Percentiles rank a stretch among this genome's conserved stretches.
Evolutionary conservation across 352 stramenopile species (phyloP).

Genomic region (Globisporangium megalacanthum): DNA sequence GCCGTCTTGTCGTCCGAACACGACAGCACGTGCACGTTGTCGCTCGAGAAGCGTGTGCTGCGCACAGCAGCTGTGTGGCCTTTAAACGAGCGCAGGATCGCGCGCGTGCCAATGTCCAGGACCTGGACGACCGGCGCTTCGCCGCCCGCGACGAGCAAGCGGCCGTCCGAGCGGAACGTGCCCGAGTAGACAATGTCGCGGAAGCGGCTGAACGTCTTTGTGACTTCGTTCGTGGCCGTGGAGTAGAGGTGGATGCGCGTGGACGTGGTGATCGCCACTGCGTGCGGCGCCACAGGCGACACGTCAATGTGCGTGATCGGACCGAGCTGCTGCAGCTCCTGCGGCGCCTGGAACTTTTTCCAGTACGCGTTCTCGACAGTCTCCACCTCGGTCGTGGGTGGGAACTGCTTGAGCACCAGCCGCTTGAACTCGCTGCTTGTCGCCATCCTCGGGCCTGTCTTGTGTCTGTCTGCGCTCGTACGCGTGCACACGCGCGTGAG

Average conservation of each 20-base stretch:
- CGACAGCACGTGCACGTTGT: slow-evolving; percentile 86
- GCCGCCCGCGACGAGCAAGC: slow-evolving; percentile 80
- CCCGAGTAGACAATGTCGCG: slow-evolving; percentile 83
- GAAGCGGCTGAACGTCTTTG: slow-evolving; percentile 88
- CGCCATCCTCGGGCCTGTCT: slow-evolving; percentile 27
- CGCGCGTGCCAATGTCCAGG: slow-evolving; percentile 78
- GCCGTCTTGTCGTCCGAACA: slow-evolving; percentile 89
- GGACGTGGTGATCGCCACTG: slow-evolving; percentile 84
- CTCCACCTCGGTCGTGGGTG: slow-evolving; percentile 65
- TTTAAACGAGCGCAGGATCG: slow-evolving; percentile 84
- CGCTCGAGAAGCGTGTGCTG: slow-evolving; percentile 70
- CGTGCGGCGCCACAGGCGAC: slow-evolving; percentile 64
- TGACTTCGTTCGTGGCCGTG: slow-evolving; percentile 75
- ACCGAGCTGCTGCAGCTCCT: slow-evolving; percentile 82
- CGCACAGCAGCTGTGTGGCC: slow-evolving; percentile 77
- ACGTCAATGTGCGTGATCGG: slow-evolving; percentile 84
- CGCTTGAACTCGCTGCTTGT: slow-evolving; percentile 81
- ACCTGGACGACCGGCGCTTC: slow-evolving; percentile 76
- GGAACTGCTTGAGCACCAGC: slow-evolving; percentile 86
- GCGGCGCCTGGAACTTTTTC: slow-evolving; percentile 83
- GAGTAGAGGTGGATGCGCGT: slow-evolving; percentile 86
- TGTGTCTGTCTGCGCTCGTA: not conserved
- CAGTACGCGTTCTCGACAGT: slow-evolving; percentile 82
- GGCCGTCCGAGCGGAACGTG: slow-evolving; percentile 84
- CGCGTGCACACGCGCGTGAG: not conserved